Conservation (phyloP, 2,329 filamentous ascomycete genomes). For the Emmonsiellopsis sp. region DNA sequence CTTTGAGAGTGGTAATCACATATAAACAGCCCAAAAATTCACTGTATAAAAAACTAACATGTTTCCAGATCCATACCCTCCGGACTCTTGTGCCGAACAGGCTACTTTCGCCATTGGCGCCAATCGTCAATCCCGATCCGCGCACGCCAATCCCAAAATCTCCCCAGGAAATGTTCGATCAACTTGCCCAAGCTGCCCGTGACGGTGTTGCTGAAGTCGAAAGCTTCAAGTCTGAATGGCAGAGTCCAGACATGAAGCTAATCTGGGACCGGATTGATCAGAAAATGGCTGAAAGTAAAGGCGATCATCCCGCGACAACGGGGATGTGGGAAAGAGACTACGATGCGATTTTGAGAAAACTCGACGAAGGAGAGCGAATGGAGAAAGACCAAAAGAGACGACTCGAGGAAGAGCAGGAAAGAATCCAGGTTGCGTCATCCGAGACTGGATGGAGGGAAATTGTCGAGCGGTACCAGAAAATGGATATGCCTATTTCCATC, state of each 20-base stretch:
- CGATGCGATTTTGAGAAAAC: constrained; percentile 21
- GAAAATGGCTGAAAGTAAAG: constrained; percentile 27
- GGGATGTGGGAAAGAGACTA: constrained; percentile 35
- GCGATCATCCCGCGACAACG: constrained; percentile 26
- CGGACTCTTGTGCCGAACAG: constrained; percentile 33
- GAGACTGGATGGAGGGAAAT: constrained; percentile 25
- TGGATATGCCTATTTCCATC: constrained; percentile 18
- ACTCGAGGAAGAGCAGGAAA: constrained; percentile 22
- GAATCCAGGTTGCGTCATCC: constrained; percentile 16
- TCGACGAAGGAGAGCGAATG: constrained; percentile 20
- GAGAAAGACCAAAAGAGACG: constrained; percentile 18
- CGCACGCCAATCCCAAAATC: constrained; percentile 20
- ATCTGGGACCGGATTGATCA: constrained; percentile 30
- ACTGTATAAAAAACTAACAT: constrained; percentile 6
- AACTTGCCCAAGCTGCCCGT: constrained; percentile 26
- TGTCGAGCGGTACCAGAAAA: constrained; percentile 22
- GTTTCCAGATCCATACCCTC: constrained; percentile 31
- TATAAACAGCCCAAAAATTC: neutral
- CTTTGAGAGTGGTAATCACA: neutral
- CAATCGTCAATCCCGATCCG: constrained; percentile 25
- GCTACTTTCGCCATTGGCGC: constrained; percentile 29
- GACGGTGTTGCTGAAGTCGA: constrained; percentile 27
- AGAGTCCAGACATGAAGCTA: constrained; percentile 27
- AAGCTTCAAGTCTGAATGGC: constrained; percentile 31
- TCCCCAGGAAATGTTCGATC: constrained; percentile 25